Evolutionary conservation across 1,284 basidiomycete species (phyloP), one percentile per base, ranked within the genome.

Genomic region (Ustilago sp.): DNA sequence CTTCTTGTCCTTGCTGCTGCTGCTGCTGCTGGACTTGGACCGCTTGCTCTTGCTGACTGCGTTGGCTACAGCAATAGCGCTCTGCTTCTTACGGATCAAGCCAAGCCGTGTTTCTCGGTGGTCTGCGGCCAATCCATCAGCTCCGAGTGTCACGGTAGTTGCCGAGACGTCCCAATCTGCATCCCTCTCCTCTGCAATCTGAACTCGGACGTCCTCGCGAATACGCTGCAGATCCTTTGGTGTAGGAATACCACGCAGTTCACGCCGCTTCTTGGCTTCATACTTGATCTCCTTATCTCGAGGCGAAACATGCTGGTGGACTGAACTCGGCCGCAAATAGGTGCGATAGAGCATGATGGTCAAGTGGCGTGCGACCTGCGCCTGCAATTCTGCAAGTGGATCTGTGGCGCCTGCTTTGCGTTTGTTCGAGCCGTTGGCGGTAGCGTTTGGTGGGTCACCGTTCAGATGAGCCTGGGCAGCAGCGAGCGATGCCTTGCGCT

Each of bases 211-310:
- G 41, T 77, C 50, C n/a, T 72, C 68, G 23, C 73, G 73, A 48
- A 87, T 82, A 59, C 84, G 83, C 4, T 82, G 81, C 2, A 87
- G 66, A n/a, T 85, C 83, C 38, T 86, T 86, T 6, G 87, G 85
- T 2, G 85, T 86, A 41, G 86, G 85, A 48, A 88, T 80, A 43
- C 85, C 85, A 11, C 80, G 81, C 19, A 83, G 77, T 28, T 80
- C 72, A 11, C 77, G 67, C 31, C 77, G 66, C 59, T 77, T 69
- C 45, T 80, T 70, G 32, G 60, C 60, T 53, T 85, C 82, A 59
- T 81, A 83, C 15, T 84, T 71, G 58, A 86, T 79, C 51, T 79
- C 74, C 28, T 83, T 82, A 56, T 86, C 86, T 19, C 81, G 79
- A 3, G 83, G 79, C 2, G 82, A 83, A 13, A 85, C 92, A 57